Evolutionary conservation across 768 basidiomycete species (phyloP).

Genomic region (Russula foetens): DNA sequence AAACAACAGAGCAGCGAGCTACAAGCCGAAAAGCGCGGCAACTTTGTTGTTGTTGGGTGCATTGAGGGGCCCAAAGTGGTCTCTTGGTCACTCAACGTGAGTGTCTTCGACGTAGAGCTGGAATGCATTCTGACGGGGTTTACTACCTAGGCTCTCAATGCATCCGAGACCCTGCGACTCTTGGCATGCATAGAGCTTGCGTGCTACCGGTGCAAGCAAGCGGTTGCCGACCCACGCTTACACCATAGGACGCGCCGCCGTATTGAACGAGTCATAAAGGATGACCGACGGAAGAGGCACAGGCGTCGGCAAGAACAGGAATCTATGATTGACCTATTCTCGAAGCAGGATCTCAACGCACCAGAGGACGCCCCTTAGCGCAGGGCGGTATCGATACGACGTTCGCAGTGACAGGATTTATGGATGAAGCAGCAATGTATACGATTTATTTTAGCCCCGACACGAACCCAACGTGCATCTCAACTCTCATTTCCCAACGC

Average conservation of each 20-base stretch:
- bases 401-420: constrained; percentile 10
- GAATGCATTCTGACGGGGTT: background rate
- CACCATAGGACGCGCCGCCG: constrained; percentile 60
- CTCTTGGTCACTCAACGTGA: constrained; percentile 80
- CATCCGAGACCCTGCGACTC: constrained; percentile 73
- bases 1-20: constrained; percentile 49
- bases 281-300: constrained; percentile 74
- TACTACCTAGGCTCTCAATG: constrained; percentile 58
- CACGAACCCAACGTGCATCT: constrained; percentile 4
- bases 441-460: constrained; percentile 12
- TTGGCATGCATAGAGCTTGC: constrained; percentile 81
- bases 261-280: constrained; percentile 76
- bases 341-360: constrained; percentile 38
- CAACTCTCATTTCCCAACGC: background rate
- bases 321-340: constrained; percentile 72
- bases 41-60: constrained; percentile 78
- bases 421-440: constrained; percentile 16
- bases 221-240: constrained; percentile 55
- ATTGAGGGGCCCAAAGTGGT: constrained; percentile 67
- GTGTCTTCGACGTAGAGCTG: constrained; percentile 21
- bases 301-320: constrained; percentile 80
- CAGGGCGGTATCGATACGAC: background rate
- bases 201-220: constrained; percentile 68
- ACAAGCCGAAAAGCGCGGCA: constrained; percentile 81
- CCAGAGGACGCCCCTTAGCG: background rate